These are phyloP conservation scores for Vitis hybrid DNA, from an alignment of 177 flowering plant species.

Conservation along the genomic window DNA sequence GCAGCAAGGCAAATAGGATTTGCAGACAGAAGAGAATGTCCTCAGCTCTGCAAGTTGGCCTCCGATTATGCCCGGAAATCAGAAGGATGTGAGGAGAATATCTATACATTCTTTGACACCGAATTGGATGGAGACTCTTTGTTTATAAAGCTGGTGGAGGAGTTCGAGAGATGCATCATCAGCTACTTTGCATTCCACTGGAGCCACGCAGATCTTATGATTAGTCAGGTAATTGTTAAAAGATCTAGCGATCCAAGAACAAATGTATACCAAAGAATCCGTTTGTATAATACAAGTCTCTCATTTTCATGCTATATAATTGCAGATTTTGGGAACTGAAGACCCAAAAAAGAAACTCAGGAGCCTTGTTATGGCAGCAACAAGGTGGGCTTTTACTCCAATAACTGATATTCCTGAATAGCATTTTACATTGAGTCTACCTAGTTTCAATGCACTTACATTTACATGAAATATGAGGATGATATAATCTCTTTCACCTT, in stretches of 20 bases:
- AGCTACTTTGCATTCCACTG: constrained; percentile 78
- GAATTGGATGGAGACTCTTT: constrained; percentile 61
- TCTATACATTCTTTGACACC: constrained; percentile 41
- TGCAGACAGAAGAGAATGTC: constrained; percentile 46
- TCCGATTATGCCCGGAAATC: constrained; percentile 51
- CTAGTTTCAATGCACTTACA: too few relatives aligned
- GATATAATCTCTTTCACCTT: too few relatives aligned
- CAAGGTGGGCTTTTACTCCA: constrained; percentile 32
- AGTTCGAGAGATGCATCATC: constrained; percentile 71
- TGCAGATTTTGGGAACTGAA: constrained; percentile 48
- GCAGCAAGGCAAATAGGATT: constrained; percentile 78
- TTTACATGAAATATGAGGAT: too few relatives aligned
- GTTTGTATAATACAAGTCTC: too few relatives aligned
- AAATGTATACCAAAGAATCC: too few relatives aligned
- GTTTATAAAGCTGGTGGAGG: constrained; percentile 65
- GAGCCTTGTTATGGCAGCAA: constrained; percentile 61
- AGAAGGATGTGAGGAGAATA: constrained; percentile 56
- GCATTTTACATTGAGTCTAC: too few relatives aligned
- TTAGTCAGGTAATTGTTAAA: constrained; percentile 43
- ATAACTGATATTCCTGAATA: too few relatives aligned
- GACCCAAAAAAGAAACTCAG: constrained; percentile 64
- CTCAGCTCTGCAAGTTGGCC: constrained; percentile 58
- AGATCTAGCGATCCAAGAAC: too few relatives aligned
- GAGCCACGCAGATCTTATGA: constrained; percentile 50
- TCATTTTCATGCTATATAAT: neutral